phyloP scores from a whole-genome alignment of 164 flowering plant species.

The Stephania yunnanensis region DNA sequence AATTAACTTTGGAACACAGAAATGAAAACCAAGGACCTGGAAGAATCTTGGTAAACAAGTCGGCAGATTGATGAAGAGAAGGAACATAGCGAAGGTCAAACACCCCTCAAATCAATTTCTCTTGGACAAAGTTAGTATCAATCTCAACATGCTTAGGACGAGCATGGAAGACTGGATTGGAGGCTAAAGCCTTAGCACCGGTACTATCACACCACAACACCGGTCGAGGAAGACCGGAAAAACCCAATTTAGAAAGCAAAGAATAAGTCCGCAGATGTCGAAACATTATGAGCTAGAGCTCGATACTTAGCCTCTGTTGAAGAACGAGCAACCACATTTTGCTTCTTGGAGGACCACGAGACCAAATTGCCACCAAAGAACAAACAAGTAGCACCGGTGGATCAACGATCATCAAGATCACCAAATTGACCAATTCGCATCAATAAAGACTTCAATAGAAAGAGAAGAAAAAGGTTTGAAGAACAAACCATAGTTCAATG shows the following conservation, averaged over 20 bases:
- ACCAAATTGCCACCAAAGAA: neutral
- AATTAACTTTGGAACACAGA: no score
- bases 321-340: neutral
- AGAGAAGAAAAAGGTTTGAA: neutral
- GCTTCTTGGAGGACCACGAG: neutral
- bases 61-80: no score
- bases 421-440: neutral
- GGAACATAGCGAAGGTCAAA: no score
- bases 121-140: neutral
- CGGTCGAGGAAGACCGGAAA: neutral
- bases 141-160: neutral
- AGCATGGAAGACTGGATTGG: neutral
- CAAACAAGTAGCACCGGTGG: neutral
- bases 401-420: neutral
- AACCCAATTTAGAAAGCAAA: neutral
- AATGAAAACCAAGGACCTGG: no score
- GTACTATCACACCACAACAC: neutral
- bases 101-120: no score
- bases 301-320: neutral
- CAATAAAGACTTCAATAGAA: neutral
- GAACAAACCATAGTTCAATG: neutral
- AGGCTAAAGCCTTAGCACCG: neutral
- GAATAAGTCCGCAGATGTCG: neutral
- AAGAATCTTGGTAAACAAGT: no score
- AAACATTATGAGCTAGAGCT: neutral